Evolutionary conservation across 2,329 filamentous ascomycete species (phyloP).

Genomic region (Pseudophaeomoniella oleicola): DNA sequence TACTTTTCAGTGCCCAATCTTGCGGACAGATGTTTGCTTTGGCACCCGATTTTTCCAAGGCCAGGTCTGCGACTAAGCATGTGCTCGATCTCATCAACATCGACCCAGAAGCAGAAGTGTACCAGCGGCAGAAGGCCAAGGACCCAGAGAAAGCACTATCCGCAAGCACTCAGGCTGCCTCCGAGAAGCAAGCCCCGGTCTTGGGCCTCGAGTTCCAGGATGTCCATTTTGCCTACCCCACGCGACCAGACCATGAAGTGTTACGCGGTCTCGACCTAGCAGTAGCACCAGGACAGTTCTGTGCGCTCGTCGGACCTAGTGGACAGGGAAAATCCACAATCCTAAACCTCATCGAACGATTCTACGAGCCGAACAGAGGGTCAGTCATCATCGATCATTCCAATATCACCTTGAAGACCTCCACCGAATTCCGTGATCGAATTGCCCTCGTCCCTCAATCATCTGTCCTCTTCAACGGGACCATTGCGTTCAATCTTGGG

Average conservation of each 20-base stretch:
- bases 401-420: slow-evolving; percentile 26
- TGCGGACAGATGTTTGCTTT: slow-evolving; percentile 64
- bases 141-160: slow-evolving; percentile 14
- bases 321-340: slow-evolving; percentile 56
- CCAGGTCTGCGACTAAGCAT: slow-evolving; percentile 44
- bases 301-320: slow-evolving; percentile 49
- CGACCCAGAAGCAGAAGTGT: slow-evolving; percentile 6
- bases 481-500: slow-evolving; percentile 30
- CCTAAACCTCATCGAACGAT: slow-evolving; percentile 39
- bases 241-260: slow-evolving; percentile 42
- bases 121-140: slow-evolving; percentile 3
- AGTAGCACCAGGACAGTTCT: slow-evolving; percentile 45
- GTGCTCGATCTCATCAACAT: slow-evolving; percentile 32
- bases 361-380: slow-evolving; percentile 38
- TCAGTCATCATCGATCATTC: slow-evolving; percentile 36
- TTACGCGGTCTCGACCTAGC: slow-evolving; percentile 41
- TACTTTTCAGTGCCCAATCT: slow-evolving; percentile 58
- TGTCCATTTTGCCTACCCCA: slow-evolving; percentile 52
- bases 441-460: slow-evolving; percentile 34
- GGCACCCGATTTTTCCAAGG: slow-evolving; percentile 58
- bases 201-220: slow-evolving; percentile 38
- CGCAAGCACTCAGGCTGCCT: slow-evolving; percentile 4
- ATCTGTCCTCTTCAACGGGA: slow-evolving; percentile 32
- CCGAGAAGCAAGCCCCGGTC: slow-evolving; percentile 22
- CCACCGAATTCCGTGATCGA: slow-evolving; percentile 25